phyloP scores from a whole-genome alignment of 805 yeast genomes.

The Monosporozyma yasuniensis region DNA sequence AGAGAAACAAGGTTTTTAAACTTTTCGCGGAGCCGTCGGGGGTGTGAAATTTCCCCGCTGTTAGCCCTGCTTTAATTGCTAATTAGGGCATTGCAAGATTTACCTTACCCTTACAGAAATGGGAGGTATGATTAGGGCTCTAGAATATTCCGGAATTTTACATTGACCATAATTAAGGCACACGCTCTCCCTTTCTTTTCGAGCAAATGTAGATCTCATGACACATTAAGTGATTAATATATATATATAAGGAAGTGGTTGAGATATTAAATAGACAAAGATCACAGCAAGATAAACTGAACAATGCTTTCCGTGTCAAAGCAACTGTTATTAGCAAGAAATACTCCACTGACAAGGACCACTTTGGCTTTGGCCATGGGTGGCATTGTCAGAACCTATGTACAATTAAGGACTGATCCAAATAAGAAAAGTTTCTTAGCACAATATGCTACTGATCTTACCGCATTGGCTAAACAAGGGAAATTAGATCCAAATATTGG shows the following conservation, averaged over 20 bases:
- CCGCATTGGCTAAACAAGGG: conserved; percentile 80
- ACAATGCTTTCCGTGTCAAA: background rate
- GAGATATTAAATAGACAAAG: no score
- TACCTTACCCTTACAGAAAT: no score
- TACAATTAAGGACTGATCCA: conserved; percentile 34
- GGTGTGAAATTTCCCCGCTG: no score
- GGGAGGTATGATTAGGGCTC: no score
- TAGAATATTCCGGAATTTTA: conserved; percentile 3
- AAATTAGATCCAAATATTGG: conserved; percentile 96
- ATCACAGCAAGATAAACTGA: no score
- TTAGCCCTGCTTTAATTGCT: no score
- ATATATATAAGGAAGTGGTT: background rate
- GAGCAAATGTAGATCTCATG: background rate
- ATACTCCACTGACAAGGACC: background rate
- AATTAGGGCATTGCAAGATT: no score
- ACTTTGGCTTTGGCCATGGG: background rate
- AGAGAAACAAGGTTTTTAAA: background rate
- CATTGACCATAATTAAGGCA: background rate
- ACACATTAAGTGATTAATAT: background rate
- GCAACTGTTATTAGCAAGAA: background rate
- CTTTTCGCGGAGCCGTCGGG: no score
- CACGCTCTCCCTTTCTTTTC: background rate
- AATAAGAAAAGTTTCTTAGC: conserved; percentile 67
- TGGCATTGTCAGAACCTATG: conserved; percentile 5
- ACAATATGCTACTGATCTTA: conserved; percentile 76